Evolutionary conservation across 2,329 filamentous ascomycete genomes (phyloP).

Genomic region (Cladophialophora exuberans): DNA sequence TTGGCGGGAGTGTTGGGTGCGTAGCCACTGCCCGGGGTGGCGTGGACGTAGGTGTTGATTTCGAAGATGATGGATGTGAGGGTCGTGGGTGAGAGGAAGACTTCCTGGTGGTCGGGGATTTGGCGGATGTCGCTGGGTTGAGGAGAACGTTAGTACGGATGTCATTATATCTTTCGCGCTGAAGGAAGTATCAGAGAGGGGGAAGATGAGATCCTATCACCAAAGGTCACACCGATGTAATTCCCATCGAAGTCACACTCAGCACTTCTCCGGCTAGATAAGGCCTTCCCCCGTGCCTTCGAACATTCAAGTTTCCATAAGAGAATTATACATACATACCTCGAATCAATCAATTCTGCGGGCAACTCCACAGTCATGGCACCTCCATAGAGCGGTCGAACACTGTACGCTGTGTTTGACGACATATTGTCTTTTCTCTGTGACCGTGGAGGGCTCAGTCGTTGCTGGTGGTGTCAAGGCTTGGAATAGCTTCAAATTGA

Average conservation of each 20-base stretch:
- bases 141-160: background rate
- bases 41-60: slow-evolving; percentile 76
- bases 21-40: slow-evolving; percentile 12
- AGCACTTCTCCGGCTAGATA: background rate
- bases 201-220: background rate
- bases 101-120: slow-evolving; percentile 74
- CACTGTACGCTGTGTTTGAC: too few species aligned
- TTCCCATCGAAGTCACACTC: background rate
- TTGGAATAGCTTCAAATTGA: too few species aligned
- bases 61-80: slow-evolving; percentile 90
- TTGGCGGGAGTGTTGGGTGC: background rate
- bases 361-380: slow-evolving; percentile 33
- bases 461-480: too few species aligned
- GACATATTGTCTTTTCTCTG: too few species aligned
- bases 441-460: too few species aligned
- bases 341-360: slow-evolving; percentile 31
- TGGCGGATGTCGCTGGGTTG: slow-evolving; percentile 32
- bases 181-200: background rate
- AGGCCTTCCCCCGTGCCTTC: background rate
- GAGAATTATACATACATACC: slow-evolving; percentile 15
- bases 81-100: slow-evolving; percentile 81
- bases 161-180: background rate
- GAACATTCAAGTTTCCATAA: background rate
- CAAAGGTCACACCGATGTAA: too few species aligned
- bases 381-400: slow-evolving; percentile 32